Conservation (phyloP, 2,329 filamentous ascomycete species). For the Nannizziopsis arthrosporioides region DNA sequence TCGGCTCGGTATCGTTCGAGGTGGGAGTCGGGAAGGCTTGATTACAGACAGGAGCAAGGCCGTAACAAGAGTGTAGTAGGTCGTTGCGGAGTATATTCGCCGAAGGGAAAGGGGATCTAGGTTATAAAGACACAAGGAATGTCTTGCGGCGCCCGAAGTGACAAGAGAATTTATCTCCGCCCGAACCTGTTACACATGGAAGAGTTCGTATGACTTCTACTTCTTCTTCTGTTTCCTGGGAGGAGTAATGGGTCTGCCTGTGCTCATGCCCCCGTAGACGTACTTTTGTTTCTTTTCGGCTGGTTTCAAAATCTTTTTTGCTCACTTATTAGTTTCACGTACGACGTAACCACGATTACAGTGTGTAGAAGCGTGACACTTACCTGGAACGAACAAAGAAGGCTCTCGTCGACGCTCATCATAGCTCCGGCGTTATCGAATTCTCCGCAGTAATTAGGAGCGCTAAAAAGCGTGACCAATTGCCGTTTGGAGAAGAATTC, state of each 20-base stretch:
- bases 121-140: not conserved
- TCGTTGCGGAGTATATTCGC: too few species aligned
- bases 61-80: too few species aligned
- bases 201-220: slow-evolving; percentile 61
- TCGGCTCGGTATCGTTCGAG: too few species aligned
- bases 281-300: slow-evolving; percentile 99
- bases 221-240: slow-evolving; percentile 60
- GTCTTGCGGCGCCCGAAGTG: slow-evolving; percentile 1
- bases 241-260: slow-evolving; percentile 58
- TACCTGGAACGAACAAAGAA: slow-evolving; percentile 98
- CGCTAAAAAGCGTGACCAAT: slow-evolving; percentile 92
- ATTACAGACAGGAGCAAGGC: too few species aligned
- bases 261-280: slow-evolving; percentile 63
- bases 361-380: slow-evolving; percentile 17
- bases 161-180: slow-evolving; percentile 57
- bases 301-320: slow-evolving; percentile 82
- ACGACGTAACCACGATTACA: slow-evolving; percentile 1
- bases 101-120: not conserved
- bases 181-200: slow-evolving; percentile 78
- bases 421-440: slow-evolving; percentile 99
- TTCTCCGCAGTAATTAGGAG: slow-evolving; percentile 98
- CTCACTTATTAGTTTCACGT: slow-evolving; percentile 12
- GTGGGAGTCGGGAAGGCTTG: too few species aligned
- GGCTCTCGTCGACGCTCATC: slow-evolving; percentile 99
- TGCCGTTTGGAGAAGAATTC: slow-evolving; percentile 99